phyloP scores from a whole-genome alignment of 2,329 filamentous ascomycete species.

The Fusarium poae region DNA sequence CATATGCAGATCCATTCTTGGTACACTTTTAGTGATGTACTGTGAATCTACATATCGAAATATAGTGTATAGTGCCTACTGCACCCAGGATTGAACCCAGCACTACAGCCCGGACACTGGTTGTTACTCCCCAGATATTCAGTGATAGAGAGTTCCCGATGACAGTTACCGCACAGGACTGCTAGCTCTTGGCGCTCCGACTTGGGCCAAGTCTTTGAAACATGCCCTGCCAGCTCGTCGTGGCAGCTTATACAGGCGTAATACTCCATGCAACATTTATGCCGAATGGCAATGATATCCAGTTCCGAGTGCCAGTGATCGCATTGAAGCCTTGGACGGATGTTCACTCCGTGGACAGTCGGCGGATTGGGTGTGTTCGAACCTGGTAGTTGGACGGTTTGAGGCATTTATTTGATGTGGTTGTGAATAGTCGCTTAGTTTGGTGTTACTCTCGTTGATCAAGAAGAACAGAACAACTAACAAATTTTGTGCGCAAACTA shows the following conservation, averaged over 20 bases:
- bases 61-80: constrained; percentile 21
- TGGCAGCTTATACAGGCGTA: constrained; percentile 33
- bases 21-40: no score
- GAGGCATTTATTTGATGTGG: constrained; percentile 10
- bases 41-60: constrained; percentile 11
- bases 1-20: no score
- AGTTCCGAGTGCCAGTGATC: constrained; percentile 24
- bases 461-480: no score
- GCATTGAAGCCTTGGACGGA: constrained; percentile 13
- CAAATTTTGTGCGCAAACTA: background rate
- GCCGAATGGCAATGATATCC: constrained; percentile 23
- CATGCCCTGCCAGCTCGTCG: constrained; percentile 13
- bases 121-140: constrained; percentile 8
- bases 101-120: constrained; percentile 7
- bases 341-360: constrained; percentile 11
- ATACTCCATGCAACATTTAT: constrained; percentile 24
- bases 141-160: background rate
- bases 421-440: fast-evolving
- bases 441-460: no score
- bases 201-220: constrained; percentile 5
- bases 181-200: constrained; percentile 16
- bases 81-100: constrained; percentile 29
- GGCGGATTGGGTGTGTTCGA: fast-evolving
- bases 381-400: background rate
- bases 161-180: constrained; percentile 18